These are phyloP conservation scores for Coemansia sp. DNA, from an alignment of 192 early-diverging fungal species.

Conservation along the genomic window DNA sequence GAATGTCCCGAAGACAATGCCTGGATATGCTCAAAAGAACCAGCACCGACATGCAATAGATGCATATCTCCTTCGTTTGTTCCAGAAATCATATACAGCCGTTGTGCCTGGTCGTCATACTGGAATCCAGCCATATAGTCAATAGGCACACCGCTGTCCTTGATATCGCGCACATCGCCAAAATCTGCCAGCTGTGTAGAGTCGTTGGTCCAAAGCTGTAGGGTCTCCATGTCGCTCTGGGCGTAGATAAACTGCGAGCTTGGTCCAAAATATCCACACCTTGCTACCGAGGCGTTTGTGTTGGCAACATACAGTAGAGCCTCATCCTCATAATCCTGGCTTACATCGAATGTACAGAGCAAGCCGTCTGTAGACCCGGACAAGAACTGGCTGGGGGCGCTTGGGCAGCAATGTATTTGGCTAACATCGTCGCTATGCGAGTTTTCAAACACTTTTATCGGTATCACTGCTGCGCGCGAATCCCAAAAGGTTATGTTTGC, in stretches of 20 bases:
- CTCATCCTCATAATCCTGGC: conserved; percentile 85
- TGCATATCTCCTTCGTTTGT: conserved; percentile 73
- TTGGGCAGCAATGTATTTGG: conserved; percentile 71
- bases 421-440: conserved; percentile 81
- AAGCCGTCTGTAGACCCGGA: conserved; percentile 76
- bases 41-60: conserved; percentile 79
- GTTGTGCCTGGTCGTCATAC: conserved; percentile 67
- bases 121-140: conserved; percentile 86
- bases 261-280: conserved; percentile 91
- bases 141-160: conserved; percentile 53
- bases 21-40: conserved; percentile 75
- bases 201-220: conserved; percentile 71
- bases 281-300: conserved; percentile 78
- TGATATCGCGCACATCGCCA: conserved; percentile 77
- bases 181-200: conserved; percentile 63
- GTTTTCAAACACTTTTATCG: conserved; percentile 48
- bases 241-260: conserved; percentile 85
- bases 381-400: conserved; percentile 57
- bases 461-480: conserved; percentile 19
- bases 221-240: conserved; percentile 89
- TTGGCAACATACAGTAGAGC: conserved; percentile 82
- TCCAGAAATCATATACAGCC: conserved; percentile 83
- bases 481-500: conserved; percentile 54
- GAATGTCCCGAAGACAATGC: conserved; percentile 76
- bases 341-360: conserved; percentile 75